Evolutionary conservation across 2,329 filamentous ascomycete species (phyloP).

Genomic region (Pseudogymnoascus sp.): DNA sequence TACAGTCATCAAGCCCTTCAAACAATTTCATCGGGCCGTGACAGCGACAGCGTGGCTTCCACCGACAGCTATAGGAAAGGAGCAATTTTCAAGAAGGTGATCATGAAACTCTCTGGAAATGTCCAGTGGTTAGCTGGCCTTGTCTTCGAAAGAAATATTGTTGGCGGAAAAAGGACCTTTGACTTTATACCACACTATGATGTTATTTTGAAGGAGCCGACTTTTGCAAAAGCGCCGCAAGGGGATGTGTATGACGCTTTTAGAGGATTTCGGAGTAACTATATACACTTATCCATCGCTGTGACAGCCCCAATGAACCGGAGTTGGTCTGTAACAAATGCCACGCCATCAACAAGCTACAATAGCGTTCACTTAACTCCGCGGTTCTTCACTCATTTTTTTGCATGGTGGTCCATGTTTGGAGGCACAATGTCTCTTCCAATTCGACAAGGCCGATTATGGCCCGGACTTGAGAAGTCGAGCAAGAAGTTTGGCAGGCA

Average conservation of each 20-base stretch:
- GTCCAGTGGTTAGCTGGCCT: conserved; percentile 88
- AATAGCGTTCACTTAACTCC: conserved; percentile 93
- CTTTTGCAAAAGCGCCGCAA: conserved; percentile 52
- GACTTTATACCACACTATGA: conserved; percentile 89
- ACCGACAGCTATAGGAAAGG: conserved; percentile 57
- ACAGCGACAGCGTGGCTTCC: conserved; percentile 45
- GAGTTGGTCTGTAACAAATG: conserved; percentile 72
- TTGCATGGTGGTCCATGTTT: conserved; percentile 95
- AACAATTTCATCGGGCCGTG: conserved; percentile 35
- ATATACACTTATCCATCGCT: conserved; percentile 92
- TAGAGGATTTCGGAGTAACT: conserved; percentile 87
- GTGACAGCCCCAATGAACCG: conserved; percentile 79
- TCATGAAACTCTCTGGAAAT: conserved; percentile 97
- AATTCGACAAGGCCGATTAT: conserved; percentile 82
- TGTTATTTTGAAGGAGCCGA: conserved; percentile 74
- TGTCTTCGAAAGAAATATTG: conserved; percentile 80
- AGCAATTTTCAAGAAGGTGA: conserved; percentile 92
- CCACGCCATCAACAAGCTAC: conserved; percentile 77
- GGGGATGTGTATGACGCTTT: conserved; percentile 78
- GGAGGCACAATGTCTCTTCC: conserved; percentile 90
- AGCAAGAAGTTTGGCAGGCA: conserved; percentile 98
- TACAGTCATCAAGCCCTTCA: conserved; percentile 75
- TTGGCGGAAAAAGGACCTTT: conserved; percentile 66
- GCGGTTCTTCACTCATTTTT: conserved; percentile 97
- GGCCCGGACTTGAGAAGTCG: conserved; percentile 87